Evolutionary conservation across 1,284 basidiomycete genomes (phyloP), one percentile per base, ranked within the genome.

Genomic region (Fomitiporia mediterranea): DNA sequence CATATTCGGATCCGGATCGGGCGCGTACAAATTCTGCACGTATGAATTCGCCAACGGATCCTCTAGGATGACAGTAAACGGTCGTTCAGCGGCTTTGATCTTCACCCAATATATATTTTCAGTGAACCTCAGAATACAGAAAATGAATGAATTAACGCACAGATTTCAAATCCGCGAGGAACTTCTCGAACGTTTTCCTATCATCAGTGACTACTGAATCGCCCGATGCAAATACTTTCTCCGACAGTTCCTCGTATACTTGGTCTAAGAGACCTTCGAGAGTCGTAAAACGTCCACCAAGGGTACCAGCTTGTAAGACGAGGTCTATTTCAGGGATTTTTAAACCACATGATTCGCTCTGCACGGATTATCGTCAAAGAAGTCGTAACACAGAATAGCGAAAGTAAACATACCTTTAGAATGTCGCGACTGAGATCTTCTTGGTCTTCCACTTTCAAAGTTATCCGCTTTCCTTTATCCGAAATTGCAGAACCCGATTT

Each of bases 201-300:
- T 83, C 81, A 28, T 78, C 74, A 1, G 60, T 53, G 61, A 66
- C 65, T n/a, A n/a, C n/a, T 64, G 87, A 82, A 66, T 94, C 92
- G n/a, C 89, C 89, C 0, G 77, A 74, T 13, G 86, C 80, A 66
- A 96, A 86, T n/a, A 91, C 86, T 66, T 97, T 98, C 62, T 91
- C 86, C 21, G 87, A 88, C 7, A 99, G 81, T 69, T 99, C 96
- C 63, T 97, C 95, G 73, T 96, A 95, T 15, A 99, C 83, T 68
- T 98, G 97, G 61, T 91, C 84, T 43, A 99, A 76, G 57, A 99
- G 86, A 34, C 97, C 97, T 72, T 99, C 97, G 23, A 98, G 77
- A 1, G 97, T 99, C 0, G 97, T 99, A 74, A 99, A 99, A 8
- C 97, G 83, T n/a, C 96, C 97, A 19, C 97, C 97, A 1, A 99